A percentile compares a stretch with the other conserved stretches of the same genome.
These are phyloP conservation scores for Neofusicoccum cordaticola DNA, from an alignment of 2,329 filamentous ascomycete genomes.

Conservation along the genomic window DNA sequence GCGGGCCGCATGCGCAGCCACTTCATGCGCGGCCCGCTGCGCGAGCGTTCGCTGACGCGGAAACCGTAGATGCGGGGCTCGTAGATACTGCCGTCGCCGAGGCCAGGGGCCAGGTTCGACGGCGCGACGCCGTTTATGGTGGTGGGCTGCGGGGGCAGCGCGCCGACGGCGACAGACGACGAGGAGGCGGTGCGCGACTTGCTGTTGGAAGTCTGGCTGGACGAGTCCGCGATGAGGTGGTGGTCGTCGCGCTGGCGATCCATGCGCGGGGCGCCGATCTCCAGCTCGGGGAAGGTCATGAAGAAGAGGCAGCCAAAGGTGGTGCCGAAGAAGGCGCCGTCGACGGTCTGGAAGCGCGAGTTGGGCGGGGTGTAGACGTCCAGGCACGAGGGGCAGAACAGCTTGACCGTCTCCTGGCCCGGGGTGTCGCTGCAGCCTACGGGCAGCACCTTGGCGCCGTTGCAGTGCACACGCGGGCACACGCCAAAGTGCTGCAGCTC, in stretches of 20 bases:
- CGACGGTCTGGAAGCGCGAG: slow-evolving; percentile 93
- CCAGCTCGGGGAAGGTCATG: slow-evolving; percentile 96
- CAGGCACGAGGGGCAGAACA: slow-evolving; percentile 94
- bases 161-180: slow-evolving; percentile 31
- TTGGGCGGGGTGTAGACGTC: slow-evolving; percentile 98
- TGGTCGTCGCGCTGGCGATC: slow-evolving; percentile 24
- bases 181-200: slow-evolving; percentile 33
- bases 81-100: slow-evolving; percentile 81
- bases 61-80: slow-evolving; percentile 97
- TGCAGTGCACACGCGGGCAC: slow-evolving; percentile 92
- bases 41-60: slow-evolving; percentile 83
- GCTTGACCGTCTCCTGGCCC: slow-evolving; percentile 94
- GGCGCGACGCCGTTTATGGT: slow-evolving; percentile 82
- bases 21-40: slow-evolving; percentile 91
- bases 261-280: slow-evolving; percentile 71
- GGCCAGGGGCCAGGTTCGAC: slow-evolving; percentile 81
- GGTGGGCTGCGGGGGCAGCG: slow-evolving; percentile 46
- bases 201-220: slow-evolving; percentile 30
- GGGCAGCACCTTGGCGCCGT: slow-evolving; percentile 83
- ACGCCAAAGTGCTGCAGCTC: slow-evolving; percentile 93
- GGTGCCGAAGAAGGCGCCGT: slow-evolving; percentile 96
- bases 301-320: slow-evolving; percentile 97
- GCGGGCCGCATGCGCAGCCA: slow-evolving; percentile 85
- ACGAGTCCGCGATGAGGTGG: slow-evolving; percentile 33
- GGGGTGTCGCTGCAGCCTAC: slow-evolving; percentile 93